Conservation (phyloP, 2,329 filamentous ascomycete genomes). For the Aspergillus floridensis region DNA sequence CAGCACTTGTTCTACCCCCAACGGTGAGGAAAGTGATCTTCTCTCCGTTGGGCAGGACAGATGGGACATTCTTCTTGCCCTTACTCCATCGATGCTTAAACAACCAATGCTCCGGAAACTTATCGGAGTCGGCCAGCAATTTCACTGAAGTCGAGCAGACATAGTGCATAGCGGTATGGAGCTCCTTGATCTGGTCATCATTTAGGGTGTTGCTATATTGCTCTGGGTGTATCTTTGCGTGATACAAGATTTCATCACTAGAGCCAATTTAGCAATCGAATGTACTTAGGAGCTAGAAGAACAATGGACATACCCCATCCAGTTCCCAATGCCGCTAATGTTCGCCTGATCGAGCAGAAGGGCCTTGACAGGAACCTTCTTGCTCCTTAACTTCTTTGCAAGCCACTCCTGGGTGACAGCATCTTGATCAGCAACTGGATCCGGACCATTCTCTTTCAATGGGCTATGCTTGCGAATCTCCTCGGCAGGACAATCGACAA, state of each 20-base stretch:
- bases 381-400: conserved; percentile 64
- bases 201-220: conserved; percentile 83
- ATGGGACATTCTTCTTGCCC: conserved; percentile 68
- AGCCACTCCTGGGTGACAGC: conserved; percentile 76
- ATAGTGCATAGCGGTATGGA: conserved; percentile 71
- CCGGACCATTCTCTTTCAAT: conserved; percentile 86
- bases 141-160: conserved; percentile 80
- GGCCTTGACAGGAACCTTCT: conserved; percentile 85
- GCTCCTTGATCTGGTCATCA: conserved; percentile 65
- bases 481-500: conserved; percentile 75
- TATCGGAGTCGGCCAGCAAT: conserved; percentile 72
- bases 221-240: conserved; percentile 85
- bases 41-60: conserved; percentile 74
- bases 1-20: conserved; percentile 85
- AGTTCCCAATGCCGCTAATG: conserved; percentile 92
- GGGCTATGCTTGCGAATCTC: conserved; percentile 75
- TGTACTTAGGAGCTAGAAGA: background rate
- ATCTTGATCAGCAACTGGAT: conserved; percentile 80
- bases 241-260: conserved; percentile 84
- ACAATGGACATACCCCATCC: conserved; percentile 66
- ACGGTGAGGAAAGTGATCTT: conserved; percentile 85
- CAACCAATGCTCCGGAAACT: conserved; percentile 84
- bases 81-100: conserved; percentile 90
- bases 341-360: conserved; percentile 82
- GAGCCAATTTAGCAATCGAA: conserved; percentile 6